phyloP scores from a whole-genome alignment of 2,329 filamentous ascomycete species.

The Camptophora hylomeconis region DNA sequence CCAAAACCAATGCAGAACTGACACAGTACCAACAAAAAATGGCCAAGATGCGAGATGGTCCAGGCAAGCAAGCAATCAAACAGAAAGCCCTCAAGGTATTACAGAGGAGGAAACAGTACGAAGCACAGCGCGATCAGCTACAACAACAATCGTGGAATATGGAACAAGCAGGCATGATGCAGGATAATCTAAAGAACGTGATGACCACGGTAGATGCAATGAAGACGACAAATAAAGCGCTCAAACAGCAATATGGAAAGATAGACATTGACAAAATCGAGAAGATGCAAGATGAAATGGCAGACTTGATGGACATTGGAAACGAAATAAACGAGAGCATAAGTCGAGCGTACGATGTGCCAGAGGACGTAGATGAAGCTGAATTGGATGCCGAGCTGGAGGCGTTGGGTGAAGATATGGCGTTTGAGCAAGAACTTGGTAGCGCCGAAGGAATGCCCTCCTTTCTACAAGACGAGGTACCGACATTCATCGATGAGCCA shows the following conservation, averaged over 20 bases:
- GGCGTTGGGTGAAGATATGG: constrained; percentile 84
- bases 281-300: constrained; percentile 97
- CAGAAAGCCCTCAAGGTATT: constrained; percentile 90
- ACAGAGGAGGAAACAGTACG: constrained; percentile 87
- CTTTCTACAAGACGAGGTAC: constrained; percentile 82
- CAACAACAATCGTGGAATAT: constrained; percentile 97
- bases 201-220: constrained; percentile 98
- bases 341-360: constrained; percentile 79
- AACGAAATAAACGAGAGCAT: constrained; percentile 98
- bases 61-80: constrained; percentile 83
- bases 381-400: constrained; percentile 95
- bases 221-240: constrained; percentile 88
- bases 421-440: constrained; percentile 52
- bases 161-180: constrained; percentile 97
- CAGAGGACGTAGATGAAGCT: constrained; percentile 91
- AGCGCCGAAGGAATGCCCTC: constrained; percentile 46
- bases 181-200: constrained; percentile 94
- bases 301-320: constrained; percentile 89
- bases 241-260: constrained; percentile 91
- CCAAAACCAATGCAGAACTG: constrained; percentile 82
- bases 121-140: constrained; percentile 83
- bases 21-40: constrained; percentile 78
- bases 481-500: constrained; percentile 86
- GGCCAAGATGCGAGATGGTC: constrained; percentile 85
- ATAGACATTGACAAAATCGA: constrained; percentile 97